Conservation (phyloP, 768 basidiomycete species). For the Tricholoma terreum region DNA sequence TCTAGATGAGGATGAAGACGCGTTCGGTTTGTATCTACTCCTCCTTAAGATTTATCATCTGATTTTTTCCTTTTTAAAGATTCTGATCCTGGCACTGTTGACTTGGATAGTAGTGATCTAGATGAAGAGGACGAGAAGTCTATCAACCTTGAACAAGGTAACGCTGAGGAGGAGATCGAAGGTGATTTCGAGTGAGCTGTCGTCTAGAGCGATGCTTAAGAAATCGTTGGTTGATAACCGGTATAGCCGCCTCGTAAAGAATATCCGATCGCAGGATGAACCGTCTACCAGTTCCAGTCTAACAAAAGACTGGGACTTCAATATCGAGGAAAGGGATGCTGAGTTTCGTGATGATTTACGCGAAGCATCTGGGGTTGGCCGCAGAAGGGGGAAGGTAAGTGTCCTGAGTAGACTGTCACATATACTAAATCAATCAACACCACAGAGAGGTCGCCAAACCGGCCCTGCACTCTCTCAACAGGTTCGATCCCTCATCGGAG, state of each 20-base stretch:
- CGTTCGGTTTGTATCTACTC: conserved; percentile 11
- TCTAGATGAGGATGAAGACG: conserved; percentile 19
- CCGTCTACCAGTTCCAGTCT: conserved; percentile 40
- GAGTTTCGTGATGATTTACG: conserved; percentile 74
- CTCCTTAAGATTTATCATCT: not conserved
- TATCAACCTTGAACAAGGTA: conserved; percentile 19
- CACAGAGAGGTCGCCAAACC: conserved; percentile 40
- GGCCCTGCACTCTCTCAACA: conserved; percentile 66
- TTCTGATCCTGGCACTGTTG: conserved; percentile 6
- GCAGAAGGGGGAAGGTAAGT: conserved; percentile 42
- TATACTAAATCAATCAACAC: not conserved
- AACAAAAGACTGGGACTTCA: conserved; percentile 71
- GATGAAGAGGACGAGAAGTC: conserved; percentile 15
- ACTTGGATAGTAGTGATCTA: conserved; percentile 8
- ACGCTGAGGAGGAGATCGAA: conserved; percentile 49
- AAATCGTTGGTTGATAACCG: not conserved
- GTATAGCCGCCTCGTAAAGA: conserved; percentile 62
- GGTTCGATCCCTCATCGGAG: conserved; percentile 72
- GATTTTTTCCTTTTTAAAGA: not conserved
- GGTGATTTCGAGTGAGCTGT: conserved; percentile 55
- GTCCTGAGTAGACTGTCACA: not conserved
- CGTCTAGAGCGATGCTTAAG: not conserved
- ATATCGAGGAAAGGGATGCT: conserved; percentile 61
- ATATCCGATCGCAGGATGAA: conserved; percentile 55
- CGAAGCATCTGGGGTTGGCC: conserved; percentile 70